Evolutionary conservation across 257 asterid species (phyloP).

Genomic region (Solanum etuberosum): DNA sequence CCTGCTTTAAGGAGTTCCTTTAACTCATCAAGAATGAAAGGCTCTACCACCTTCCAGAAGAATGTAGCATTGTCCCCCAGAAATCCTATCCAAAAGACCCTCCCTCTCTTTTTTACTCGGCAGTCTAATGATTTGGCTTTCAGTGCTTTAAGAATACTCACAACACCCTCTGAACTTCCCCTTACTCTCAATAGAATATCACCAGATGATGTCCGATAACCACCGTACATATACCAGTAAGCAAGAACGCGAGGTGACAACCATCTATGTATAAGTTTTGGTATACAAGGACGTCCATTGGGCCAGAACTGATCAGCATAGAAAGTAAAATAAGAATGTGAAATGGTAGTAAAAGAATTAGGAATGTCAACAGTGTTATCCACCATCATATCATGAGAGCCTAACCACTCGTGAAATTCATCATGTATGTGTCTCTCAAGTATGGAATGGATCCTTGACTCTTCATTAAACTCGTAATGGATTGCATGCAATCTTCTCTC

Average conservation of each 20-base stretch:
- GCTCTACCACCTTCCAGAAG: constrained; percentile 61
- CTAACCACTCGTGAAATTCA: constrained; percentile 72
- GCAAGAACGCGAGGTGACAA: constrained; percentile 84
- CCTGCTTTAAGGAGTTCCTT: constrained; percentile 39
- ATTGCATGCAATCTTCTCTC: constrained; percentile 28
- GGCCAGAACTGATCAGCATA: constrained; percentile 76
- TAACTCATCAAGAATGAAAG: constrained; percentile 55
- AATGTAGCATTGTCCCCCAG: constrained; percentile 48
- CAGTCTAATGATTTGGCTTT: constrained; percentile 45
- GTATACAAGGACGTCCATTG: constrained; percentile 44
- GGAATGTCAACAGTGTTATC: constrained; percentile 28
- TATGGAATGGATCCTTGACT: constrained; percentile 33
- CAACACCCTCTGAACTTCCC: constrained; percentile 47
- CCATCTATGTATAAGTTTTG: constrained; percentile 85
- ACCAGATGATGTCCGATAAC: constrained; percentile 64
- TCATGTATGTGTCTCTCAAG: constrained; percentile 49
- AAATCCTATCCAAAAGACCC: constrained; percentile 70
- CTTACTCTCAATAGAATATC: constrained; percentile 70
- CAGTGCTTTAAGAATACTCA: constrained; percentile 34
- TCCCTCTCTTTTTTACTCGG: constrained; percentile 51
- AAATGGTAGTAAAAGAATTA: constrained; percentile 33
- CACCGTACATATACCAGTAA: constrained; percentile 92
- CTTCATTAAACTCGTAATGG: constrained; percentile 48
- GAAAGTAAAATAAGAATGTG: constrained; percentile 54
- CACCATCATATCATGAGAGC: constrained; percentile 9